These are phyloP conservation scores for Carpinus viminea DNA, from an alignment of 306 rosid species.

Conservation along the genomic window DNA sequence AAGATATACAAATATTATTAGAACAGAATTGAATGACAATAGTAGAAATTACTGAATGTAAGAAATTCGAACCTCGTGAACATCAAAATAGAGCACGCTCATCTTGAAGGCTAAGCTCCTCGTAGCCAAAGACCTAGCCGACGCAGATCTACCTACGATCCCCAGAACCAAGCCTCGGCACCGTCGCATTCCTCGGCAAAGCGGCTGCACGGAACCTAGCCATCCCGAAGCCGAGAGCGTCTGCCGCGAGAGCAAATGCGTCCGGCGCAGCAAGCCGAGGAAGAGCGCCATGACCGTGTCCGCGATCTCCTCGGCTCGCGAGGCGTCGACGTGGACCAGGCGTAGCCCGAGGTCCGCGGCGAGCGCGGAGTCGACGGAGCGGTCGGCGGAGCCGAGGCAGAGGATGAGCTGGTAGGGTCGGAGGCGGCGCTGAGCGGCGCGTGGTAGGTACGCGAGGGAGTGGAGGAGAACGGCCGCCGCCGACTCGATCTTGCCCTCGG, in stretches of 20 bases:
- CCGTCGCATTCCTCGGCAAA: constrained; percentile 96
- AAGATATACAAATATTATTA: not conserved
- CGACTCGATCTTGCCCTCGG: constrained; percentile 88
- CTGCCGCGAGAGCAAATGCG: constrained; percentile 91
- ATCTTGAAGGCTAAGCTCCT: constrained; percentile 97
- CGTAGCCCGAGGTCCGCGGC: constrained; percentile 93
- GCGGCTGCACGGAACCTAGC: constrained; percentile 98
- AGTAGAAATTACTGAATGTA: not conserved
- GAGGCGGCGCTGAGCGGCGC: constrained; percentile 98
- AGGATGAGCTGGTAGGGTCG: constrained; percentile 87
- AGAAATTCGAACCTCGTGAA: constrained; percentile 46
- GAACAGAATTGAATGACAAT: not conserved
- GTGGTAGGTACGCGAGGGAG: constrained; percentile 91
- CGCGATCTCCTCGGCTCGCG: constrained; percentile 96
- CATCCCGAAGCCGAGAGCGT: constrained; percentile 90
- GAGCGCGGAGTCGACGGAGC: constrained; percentile 77
- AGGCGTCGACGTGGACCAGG: constrained; percentile 79
- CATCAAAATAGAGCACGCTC: constrained; percentile 88
- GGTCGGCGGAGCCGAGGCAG: constrained; percentile 94
- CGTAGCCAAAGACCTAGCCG: constrained; percentile 86
- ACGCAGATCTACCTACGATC: constrained; percentile 90
- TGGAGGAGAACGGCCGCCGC: constrained; percentile 89
- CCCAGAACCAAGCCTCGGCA: constrained; percentile 95
- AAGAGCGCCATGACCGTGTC: constrained; percentile 95
- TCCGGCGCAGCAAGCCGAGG: constrained; percentile 91